These are phyloP conservation scores for Agarophyton chilense DNA, from an alignment of 23 red algal species.

Conservation along the genomic window DNA sequence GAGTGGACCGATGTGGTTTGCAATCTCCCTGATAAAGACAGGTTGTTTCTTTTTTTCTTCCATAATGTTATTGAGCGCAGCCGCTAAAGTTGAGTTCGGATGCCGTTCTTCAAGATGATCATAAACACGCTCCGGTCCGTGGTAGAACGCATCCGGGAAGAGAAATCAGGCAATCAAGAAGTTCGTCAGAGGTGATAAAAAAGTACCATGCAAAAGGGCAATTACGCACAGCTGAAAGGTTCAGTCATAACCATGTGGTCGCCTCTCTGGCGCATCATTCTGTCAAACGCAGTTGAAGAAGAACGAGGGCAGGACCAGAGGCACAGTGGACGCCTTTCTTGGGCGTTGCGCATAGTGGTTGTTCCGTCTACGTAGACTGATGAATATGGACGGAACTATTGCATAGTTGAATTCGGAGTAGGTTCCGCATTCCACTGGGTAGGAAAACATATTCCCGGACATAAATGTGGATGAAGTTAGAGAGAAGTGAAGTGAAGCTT, in stretches of 20 bases:
- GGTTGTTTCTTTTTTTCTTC: neutral
- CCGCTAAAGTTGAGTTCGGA: neutral
- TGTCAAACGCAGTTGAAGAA: slow-evolving; percentile 23
- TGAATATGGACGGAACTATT: too few relatives aligned
- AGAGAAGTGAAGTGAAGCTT: too few relatives aligned
- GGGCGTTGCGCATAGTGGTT: neutral
- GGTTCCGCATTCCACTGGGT: too few relatives aligned
- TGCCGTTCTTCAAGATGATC: neutral
- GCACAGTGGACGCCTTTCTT: neutral
- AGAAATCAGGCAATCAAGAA: neutral
- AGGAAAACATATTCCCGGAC: too few relatives aligned
- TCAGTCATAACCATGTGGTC: slow-evolving; percentile 15
- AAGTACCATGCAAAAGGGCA: too few relatives aligned
- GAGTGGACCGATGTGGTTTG: neutral
- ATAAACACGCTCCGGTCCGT: slow-evolving; percentile 25
- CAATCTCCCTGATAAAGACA: slow-evolving; percentile 21
- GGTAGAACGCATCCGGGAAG: neutral
- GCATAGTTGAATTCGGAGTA: too few relatives aligned
- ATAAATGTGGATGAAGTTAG: too few relatives aligned
- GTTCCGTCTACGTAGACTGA: too few relatives aligned
- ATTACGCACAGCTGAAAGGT: slow-evolving; percentile 20
- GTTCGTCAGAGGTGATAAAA: too few relatives aligned
- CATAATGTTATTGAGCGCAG: neutral
- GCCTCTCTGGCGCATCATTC: slow-evolving; percentile 26
- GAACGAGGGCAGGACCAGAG: slow-evolving; percentile 17